Percentiles rank a stretch among this genome's conserved stretches.
Conservation (phyloP, 208 protist species). For the Leishmania tropica region DNA sequence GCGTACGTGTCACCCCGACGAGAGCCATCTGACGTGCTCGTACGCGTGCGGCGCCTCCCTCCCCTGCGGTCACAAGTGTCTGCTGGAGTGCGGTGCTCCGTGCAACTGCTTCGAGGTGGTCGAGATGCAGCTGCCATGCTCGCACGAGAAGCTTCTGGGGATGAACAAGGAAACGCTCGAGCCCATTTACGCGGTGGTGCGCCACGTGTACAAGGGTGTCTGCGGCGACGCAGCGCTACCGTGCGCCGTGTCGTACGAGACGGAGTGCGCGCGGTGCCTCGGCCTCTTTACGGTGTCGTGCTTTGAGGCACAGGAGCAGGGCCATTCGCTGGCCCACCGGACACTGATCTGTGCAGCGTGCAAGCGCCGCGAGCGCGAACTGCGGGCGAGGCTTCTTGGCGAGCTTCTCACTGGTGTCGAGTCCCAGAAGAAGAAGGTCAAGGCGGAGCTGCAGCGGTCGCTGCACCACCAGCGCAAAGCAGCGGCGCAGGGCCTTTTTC, state of each 20-base stretch:
- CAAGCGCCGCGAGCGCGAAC: constrained; percentile 66
- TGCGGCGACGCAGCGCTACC: constrained; percentile 70
- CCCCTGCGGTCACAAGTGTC: constrained; percentile 78
- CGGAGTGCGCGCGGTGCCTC: constrained; percentile 78
- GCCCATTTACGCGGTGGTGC: constrained; percentile 75
- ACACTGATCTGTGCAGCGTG: constrained; percentile 73
- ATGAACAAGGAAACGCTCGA: constrained; percentile 63
- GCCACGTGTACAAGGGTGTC: constrained; percentile 80
- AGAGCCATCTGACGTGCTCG: constrained; percentile 51
- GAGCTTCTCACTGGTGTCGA: constrained; percentile 73
- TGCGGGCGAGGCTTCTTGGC: constrained; percentile 69
- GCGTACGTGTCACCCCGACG: constrained; percentile 59
- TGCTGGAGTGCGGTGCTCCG: constrained; percentile 50
- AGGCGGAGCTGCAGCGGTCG: constrained; percentile 65
- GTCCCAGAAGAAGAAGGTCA: constrained; percentile 66
- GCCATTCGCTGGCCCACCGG: constrained; percentile 50
- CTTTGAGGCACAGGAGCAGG: constrained; percentile 62
- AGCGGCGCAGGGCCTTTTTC: constrained; percentile 82
- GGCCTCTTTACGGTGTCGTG: constrained; percentile 65
- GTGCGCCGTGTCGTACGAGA: constrained; percentile 76
- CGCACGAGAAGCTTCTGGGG: constrained; percentile 70
- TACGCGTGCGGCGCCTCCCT: constrained; percentile 63
- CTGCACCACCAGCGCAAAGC: constrained; percentile 84
- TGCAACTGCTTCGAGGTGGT: constrained; percentile 88
- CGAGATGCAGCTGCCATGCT: constrained; percentile 61